Evolutionary conservation across 2,329 filamentous ascomycete species (phyloP), one percentile per base, ranked within the genome.

Genomic region (Zymoseptoria ardabiliae): DNA sequence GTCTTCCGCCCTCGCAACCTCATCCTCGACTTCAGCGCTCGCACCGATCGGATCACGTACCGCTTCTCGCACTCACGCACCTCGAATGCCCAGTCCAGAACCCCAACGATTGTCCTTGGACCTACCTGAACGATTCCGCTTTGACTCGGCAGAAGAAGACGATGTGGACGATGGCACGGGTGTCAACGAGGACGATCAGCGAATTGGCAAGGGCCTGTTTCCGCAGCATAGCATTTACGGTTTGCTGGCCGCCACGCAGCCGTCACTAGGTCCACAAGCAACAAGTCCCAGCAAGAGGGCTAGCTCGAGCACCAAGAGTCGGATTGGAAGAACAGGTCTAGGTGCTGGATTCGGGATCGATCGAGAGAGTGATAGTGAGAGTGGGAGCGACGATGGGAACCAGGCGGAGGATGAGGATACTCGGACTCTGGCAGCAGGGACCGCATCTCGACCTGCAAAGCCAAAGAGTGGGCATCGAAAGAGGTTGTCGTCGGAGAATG

Each of bases 221-320:
- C 90, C 96, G 86, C 94, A 96, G 74, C 92, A 96, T 79, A 95
- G 90, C 65, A 87, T 97, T 58, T 96, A 97, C 73, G 91, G 91
- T 57, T 84, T 97, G 76, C 92, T 97, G 66, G 90, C 92, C 6
- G 90, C 91, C 17, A 91, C 91, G 45, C 90, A 91, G 6, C 35
- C 35, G 10, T 45, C 35, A 45, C 35, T 45, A n/a, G 35, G 35
- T 6, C 35, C 35, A 45, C 54, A 45, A 57, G 54, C 30, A 55
- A 53, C 41, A 60, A 56, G 49, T 56, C 53, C 25, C 30, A 54
- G 20, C 22, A 54, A 23, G 49, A 59, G 11, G 53, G 60, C 48
- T 55, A 57, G 23, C 21, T 53, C 41, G 19, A 56, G 45, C 49
- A 49, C 28, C 30, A 56, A 53, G 30, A 52, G 21, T 19, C 19